Conservation (phyloP, 495 filamentous ascomycete species). For the Aspergillus cavernicola region DNA sequence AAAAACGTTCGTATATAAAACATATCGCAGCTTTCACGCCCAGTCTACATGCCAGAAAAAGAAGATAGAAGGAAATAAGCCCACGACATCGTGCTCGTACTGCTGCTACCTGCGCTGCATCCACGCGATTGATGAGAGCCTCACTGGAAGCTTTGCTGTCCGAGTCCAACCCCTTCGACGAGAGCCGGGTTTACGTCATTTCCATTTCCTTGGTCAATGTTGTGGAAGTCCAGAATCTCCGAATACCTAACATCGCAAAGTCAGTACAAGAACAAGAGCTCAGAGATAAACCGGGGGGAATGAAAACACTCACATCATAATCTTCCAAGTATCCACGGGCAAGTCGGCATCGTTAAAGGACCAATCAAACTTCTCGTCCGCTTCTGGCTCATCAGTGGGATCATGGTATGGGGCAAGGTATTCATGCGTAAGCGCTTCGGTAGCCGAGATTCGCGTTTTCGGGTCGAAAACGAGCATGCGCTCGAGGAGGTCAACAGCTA, state of each 20-base stretch:
- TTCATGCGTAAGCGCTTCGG: constrained; percentile 80
- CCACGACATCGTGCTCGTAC: constrained; percentile 18
- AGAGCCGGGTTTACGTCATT: constrained; percentile 35
- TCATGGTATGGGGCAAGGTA: constrained; percentile 97
- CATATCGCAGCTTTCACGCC: constrained; percentile 16
- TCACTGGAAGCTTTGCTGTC: constrained; percentile 33
- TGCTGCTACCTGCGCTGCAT: constrained; percentile 12
- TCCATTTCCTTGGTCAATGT: constrained; percentile 67
- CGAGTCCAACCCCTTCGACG: constrained; percentile 33
- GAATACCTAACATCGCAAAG: constrained; percentile 70
- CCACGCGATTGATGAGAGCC: constrained; percentile 8
- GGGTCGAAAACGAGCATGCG: constrained; percentile 98
- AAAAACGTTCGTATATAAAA: constrained; percentile 11
- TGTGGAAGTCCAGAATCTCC: constrained; percentile 98
- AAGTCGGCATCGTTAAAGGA: constrained; percentile 99
- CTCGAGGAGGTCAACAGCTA: constrained; percentile 91
- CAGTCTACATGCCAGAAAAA: constrained; percentile 21
- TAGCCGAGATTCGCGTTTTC: constrained; percentile 81
- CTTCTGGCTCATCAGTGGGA: constrained; percentile 90
- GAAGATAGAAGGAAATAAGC: constrained; percentile 13
- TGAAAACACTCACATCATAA: constrained; percentile 79
- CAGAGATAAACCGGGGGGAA: neutral
- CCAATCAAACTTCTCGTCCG: constrained; percentile 99
- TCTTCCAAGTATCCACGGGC: constrained; percentile 99
- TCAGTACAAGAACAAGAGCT: constrained; percentile 16